A percentile compares a stretch with the other conserved stretches of the same genome.
phyloP scores from a whole-genome alignment of 176 grass and related monocot genomes.

The Bothriochloa decipiens region DNA sequence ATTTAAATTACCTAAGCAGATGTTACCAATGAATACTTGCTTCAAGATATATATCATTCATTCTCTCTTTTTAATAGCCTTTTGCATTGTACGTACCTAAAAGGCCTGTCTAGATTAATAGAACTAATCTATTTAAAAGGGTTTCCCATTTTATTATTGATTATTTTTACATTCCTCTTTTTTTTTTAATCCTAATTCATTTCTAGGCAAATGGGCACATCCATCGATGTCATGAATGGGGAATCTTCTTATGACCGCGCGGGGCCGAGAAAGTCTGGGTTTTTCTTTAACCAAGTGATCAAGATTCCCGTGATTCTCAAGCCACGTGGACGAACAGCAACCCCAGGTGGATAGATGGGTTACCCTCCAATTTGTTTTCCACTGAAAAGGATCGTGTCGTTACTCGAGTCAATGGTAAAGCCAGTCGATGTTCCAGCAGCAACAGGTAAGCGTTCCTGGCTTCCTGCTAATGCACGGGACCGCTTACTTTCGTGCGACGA shows the following conservation, averaged over 20 bases:
- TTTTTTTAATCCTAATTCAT: no score
- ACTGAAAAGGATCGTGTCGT: background rate
- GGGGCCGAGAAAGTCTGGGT: background rate
- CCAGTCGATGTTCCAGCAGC: background rate
- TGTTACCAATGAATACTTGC: no score
- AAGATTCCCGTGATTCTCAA: constrained; percentile 17
- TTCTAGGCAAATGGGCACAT: background rate
- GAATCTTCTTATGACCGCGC: background rate
- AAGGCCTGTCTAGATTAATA: no score
- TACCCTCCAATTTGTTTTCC: background rate
- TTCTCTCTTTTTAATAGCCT: no score
- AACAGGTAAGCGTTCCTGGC: background rate
- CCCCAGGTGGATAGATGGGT: background rate
- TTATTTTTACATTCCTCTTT: no score
- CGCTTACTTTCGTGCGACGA: background rate
- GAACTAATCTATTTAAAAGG: no score
- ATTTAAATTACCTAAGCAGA: no score
- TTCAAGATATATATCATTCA: no score
- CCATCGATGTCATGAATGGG: background rate
- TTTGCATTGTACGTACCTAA: no score
- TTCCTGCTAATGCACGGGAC: background rate
- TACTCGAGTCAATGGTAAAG: background rate
- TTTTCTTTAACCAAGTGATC: background rate
- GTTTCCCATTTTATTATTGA: no score
- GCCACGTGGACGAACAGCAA: background rate